These are phyloP conservation scores for Cardamine chenopodiifolia DNA, from an alignment of 345 rosid species.

Conservation along the genomic window DNA sequence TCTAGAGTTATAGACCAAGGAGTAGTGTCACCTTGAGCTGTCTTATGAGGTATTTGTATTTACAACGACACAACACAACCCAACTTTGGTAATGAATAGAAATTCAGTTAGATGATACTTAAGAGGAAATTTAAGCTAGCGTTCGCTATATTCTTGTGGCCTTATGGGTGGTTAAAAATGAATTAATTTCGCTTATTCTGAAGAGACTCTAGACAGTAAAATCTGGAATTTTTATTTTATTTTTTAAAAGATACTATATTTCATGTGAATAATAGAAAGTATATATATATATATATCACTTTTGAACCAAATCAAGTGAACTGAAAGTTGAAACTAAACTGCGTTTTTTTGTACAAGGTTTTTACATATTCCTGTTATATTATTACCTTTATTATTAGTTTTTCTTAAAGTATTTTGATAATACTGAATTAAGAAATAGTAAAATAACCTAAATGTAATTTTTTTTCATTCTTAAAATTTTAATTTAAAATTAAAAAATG, in stretches of 20 bases:
- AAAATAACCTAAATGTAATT: neutral
- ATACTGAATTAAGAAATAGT: neutral
- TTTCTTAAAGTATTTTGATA: neutral
- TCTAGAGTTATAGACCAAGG: constrained; percentile 5
- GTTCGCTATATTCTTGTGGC: neutral
- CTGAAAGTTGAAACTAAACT: neutral
- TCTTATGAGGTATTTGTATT: neutral
- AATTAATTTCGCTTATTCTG: no score
- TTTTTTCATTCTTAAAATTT: neutral
- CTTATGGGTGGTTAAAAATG: neutral
- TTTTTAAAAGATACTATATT: no score
- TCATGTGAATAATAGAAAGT: constrained; percentile 1
- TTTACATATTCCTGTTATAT: no score
- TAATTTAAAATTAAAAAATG: neutral
- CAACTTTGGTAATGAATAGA: neutral
- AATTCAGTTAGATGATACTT: neutral
- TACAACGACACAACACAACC: neutral
- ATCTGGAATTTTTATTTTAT: neutral
- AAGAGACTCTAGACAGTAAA: no score
- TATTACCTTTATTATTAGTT: neutral
- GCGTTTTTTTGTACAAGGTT: neutral
- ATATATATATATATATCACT: no score
- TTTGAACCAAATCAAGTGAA: no score
- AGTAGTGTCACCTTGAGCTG: neutral
- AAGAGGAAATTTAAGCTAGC: neutral